These are phyloP conservation scores for Pythium guiyangense DNA, from an alignment of 352 stramenopile species.

Conservation along the genomic window DNA sequence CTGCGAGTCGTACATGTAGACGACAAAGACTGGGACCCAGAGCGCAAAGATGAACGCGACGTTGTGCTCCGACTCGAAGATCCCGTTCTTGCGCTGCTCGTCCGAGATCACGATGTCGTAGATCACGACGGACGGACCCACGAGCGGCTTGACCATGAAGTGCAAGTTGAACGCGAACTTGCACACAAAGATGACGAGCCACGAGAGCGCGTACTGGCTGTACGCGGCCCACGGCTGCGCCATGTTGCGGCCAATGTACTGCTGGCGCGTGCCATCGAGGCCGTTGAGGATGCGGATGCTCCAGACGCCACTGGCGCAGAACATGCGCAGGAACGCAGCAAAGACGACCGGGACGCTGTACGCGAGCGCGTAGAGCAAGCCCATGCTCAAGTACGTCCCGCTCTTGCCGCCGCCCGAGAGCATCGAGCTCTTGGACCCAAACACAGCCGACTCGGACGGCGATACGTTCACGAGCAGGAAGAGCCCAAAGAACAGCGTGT, in stretches of 20 bases:
- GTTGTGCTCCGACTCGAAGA: slow-evolving; percentile 76
- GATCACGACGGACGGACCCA: slow-evolving; percentile 71
- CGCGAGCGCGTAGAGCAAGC: slow-evolving; percentile 44
- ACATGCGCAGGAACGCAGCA: slow-evolving; percentile 45
- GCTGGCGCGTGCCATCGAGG: slow-evolving; percentile 60
- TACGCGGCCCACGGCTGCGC: slow-evolving; percentile 58
- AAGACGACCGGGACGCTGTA: slow-evolving; percentile 64
- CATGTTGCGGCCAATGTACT: slow-evolving; percentile 79
- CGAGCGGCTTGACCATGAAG: slow-evolving; percentile 80
- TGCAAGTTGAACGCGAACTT: slow-evolving; percentile 81
- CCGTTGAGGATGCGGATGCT: slow-evolving; percentile 55
- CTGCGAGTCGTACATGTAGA: slow-evolving; percentile 87
- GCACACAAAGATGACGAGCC: slow-evolving; percentile 63
- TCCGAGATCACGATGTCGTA: slow-evolving; percentile 48
- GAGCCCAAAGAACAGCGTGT: slow-evolving; percentile 64
- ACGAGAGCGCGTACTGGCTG: slow-evolving; percentile 58
- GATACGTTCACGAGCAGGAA: slow-evolving; percentile 61
- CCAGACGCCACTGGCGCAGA: slow-evolving; percentile 45
- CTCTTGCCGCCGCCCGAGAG: slow-evolving; percentile 40
- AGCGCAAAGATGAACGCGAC: slow-evolving; percentile 72
- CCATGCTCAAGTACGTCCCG: slow-evolving; percentile 59
- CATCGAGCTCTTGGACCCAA: slow-evolving; percentile 37
- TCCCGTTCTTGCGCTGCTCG: slow-evolving; percentile 22
- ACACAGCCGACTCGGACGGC: slow-evolving; percentile 40
- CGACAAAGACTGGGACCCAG: slow-evolving; percentile 73